phyloP scores from a whole-genome alignment of 805 yeast genomes.

The Starmerella asiatica region DNA sequence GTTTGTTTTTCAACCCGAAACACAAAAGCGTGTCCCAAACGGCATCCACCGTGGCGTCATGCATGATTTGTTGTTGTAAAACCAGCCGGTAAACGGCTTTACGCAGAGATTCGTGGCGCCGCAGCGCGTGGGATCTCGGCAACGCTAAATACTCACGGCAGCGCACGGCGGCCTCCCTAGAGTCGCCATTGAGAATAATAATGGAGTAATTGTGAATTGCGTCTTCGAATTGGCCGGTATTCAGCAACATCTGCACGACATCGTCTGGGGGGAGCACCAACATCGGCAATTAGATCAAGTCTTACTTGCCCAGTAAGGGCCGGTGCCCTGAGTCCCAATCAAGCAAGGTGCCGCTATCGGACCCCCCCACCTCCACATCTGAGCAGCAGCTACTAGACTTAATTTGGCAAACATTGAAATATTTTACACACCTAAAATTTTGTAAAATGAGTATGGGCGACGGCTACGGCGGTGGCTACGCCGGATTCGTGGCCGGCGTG shows the following conservation, averaged over 20 bases:
- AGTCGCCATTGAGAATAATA: neutral
- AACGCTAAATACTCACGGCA: conserved; percentile 3
- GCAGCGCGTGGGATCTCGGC: neutral
- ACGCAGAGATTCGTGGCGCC: conserved; percentile 4
- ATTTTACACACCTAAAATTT: too few relatives aligned
- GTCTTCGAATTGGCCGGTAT: neutral
- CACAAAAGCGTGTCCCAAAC: conserved; percentile 20
- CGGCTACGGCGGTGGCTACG: conserved; percentile 19
- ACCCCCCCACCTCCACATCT: too few relatives aligned
- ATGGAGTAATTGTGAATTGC: conserved; percentile 5
- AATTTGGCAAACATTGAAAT: too few relatives aligned
- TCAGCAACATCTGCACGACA: neutral
- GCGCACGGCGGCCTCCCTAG: conserved; percentile 1
- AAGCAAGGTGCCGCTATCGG: too few relatives aligned
- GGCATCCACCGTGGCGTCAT: conserved; percentile 17
- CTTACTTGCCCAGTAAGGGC: too few relatives aligned
- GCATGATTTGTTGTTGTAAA: conserved; percentile 3
- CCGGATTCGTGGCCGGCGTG: conserved; percentile 77
- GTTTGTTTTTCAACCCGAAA: conserved; percentile 20
- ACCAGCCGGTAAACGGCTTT: conserved; percentile 9
- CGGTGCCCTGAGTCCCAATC: too few relatives aligned
- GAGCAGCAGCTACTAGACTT: too few relatives aligned
- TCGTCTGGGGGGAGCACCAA: conserved; percentile 3
- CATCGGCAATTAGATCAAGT: neutral
- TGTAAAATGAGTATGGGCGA: conserved; percentile 16